These are phyloP conservation scores for Globisporangium paroecandrum DNA, from an alignment of 352 stramenopile species.

Conservation along the genomic window DNA sequence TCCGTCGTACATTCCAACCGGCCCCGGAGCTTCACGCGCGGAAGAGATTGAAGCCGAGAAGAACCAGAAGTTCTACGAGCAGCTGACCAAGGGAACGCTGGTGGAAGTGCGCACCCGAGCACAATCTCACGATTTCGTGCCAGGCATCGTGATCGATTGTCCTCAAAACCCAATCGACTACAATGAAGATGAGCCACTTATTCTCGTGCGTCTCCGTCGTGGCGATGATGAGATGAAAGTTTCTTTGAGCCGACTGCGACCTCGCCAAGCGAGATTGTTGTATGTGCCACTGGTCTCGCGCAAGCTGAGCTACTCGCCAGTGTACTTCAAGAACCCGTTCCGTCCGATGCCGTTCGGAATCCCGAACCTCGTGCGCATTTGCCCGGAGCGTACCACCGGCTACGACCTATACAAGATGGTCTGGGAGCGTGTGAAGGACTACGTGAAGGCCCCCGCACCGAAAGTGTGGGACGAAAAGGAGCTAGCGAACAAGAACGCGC, in stretches of 20 bases:
- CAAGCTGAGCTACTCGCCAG: slow-evolving; percentile 83
- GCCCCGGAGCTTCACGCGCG: slow-evolving; percentile 19
- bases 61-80: slow-evolving; percentile 51
- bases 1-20: slow-evolving; percentile 63
- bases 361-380: slow-evolving; percentile 85
- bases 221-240: slow-evolving; percentile 77
- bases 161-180: slow-evolving; percentile 23
- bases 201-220: slow-evolving; percentile 61
- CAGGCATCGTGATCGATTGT: slow-evolving; percentile 57
- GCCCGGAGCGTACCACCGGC: slow-evolving; percentile 77
- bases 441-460: slow-evolving; percentile 48
- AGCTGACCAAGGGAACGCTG: slow-evolving; percentile 49
- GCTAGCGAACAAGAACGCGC: slow-evolving; percentile 24
- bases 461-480: slow-evolving; percentile 35
- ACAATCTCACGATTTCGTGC: slow-evolving; percentile 71
- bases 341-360: slow-evolving; percentile 79
- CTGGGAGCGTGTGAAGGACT: slow-evolving; percentile 81
- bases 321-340: slow-evolving; percentile 90
- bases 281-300: slow-evolving; percentile 80
- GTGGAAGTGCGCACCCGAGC: slow-evolving; percentile 71
- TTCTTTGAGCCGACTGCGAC: slow-evolving; percentile 55
- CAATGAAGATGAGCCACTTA: slow-evolving; percentile 44
- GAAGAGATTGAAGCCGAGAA: slow-evolving; percentile 39
- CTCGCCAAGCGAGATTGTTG: slow-evolving; percentile 65
- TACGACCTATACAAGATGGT: slow-evolving; percentile 80